Base-by-base conservation (phyloP, 768 basidiomycete species). In the Boletus edulis region DNA sequence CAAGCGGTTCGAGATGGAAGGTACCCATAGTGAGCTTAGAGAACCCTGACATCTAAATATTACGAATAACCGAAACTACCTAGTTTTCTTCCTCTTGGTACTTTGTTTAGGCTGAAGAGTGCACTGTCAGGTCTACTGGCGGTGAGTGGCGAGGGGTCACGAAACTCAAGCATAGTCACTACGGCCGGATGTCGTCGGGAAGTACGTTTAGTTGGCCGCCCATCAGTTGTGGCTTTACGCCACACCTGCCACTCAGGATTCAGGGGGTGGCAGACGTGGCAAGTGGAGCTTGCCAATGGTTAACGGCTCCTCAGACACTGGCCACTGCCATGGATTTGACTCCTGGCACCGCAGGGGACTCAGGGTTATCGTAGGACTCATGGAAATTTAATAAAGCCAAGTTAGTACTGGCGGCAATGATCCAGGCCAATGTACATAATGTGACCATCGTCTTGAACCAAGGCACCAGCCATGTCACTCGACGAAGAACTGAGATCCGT, bases 401-500 rank as follows among this genome's bases (percentile, higher is more conserved):
- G 34, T 41, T 14, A n/a, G 24, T 42, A 44, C 20, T 32, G 44
- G 27, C 27, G 18, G 15, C 13, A 18, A 41, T 29, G 18, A 3
- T n/a, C 34, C 13, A 37, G 13, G 41, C 5, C 6, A 15, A 18
- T 31, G 27, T n/a, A 35, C 34, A 35, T 35, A 40, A 49, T 22
- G n/a, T 46, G 22, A 27, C 40, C 7, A 17, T 34, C 17, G 22
- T 14, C 8, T 10, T 14, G 37, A 18, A 22, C n/a, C 17, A 29
- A 39, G 39, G 17, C 22, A 31, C 49, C 17, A n/a, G 3, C 15
- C 31, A 20, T 27, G 42, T 59, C 44, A 61, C 45, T 55, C 41
- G 39, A 44, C 31, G 55, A 83, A 83, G 59, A 84, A 83, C 6
- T 61, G 60, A 0, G 74, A 65, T 0, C 86, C 86, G 56, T 87